Conservation (phyloP, 768 basidiomycete species). For the Pleurotus platypus region DNA sequence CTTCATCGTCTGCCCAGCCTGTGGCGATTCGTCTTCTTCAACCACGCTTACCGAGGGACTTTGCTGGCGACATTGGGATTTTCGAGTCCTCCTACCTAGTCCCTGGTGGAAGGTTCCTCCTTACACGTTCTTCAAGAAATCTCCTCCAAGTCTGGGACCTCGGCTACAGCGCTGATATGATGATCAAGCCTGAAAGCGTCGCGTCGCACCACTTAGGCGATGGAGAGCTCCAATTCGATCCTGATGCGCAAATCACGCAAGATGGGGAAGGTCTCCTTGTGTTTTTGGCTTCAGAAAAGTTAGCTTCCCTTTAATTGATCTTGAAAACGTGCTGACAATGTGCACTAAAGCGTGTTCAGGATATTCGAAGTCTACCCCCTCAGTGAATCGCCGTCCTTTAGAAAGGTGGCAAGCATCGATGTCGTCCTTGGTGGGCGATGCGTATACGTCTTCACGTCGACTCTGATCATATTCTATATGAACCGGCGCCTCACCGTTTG, state of each 20-base stretch:
- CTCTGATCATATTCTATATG: conserved; percentile 8
- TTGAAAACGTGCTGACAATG: neutral
- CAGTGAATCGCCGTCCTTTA: conserved; percentile 2
- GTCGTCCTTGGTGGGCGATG: neutral
- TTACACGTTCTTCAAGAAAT: conserved; percentile 15
- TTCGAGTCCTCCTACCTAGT: conserved; percentile 17
- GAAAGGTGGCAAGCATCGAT: conserved; percentile 1
- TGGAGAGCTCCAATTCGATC: conserved; percentile 5
- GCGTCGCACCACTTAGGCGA: conserved; percentile 3
- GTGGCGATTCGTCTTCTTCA: conserved; percentile 14
- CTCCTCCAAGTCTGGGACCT: conserved; percentile 25
- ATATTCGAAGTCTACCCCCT: conserved; percentile 9
- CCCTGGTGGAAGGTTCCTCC: conserved; percentile 28
- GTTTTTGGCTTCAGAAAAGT: conserved; percentile 5
- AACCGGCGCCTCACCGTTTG: conserved; percentile 4
- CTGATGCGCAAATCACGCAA: conserved; percentile 6
- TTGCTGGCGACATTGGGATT: conserved; percentile 3
- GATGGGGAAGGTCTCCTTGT: conserved; percentile 11
- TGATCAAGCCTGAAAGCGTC: conserved; percentile 14
- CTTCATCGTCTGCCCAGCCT: conserved; percentile 4
- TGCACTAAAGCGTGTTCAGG: neutral
- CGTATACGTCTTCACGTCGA: conserved; percentile 5
- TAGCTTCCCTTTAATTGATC: neutral
- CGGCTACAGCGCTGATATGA: conserved; percentile 14
- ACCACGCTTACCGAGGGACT: conserved; percentile 10